A percentile compares a stretch with the other conserved stretches of the same genome.
phyloP scores from a whole-genome alignment of 129 eudicot genomes.

The Flaveria bidentis region DNA sequence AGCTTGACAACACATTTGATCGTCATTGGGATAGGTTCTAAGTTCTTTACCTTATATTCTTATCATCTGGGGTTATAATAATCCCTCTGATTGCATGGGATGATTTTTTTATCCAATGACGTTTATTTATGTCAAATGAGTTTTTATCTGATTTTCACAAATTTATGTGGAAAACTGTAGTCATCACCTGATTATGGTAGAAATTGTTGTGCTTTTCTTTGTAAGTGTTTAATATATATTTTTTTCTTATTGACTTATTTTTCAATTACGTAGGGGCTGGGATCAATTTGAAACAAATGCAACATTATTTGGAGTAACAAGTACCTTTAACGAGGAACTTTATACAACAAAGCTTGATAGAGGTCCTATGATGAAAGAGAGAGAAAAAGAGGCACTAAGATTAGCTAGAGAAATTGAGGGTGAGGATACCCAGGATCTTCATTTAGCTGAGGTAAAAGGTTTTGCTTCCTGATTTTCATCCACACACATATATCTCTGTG shows the following conservation, averaged over 20 bases:
- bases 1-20: constrained; percentile 80
- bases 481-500: too few species aligned
- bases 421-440: too few species aligned
- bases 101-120: not conserved
- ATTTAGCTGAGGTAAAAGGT: too few species aligned
- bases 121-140: too few species aligned
- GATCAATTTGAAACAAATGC: constrained; percentile 88
- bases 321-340: constrained; percentile 84
- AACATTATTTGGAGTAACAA: constrained; percentile 82
- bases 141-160: not conserved
- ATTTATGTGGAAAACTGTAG: not conserved
- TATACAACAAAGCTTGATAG: too few species aligned
- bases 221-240: not conserved
- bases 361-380: too few species aligned
- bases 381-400: too few species aligned
- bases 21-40: constrained; percentile 72
- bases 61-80: not conserved
- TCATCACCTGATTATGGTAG: constrained; percentile 5
- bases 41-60: not conserved
- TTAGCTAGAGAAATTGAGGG: too few species aligned
- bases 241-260: constrained; percentile 13
- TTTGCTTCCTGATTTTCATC: too few species aligned
- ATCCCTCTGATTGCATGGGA: not conserved
- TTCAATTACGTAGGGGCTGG: constrained; percentile 64
- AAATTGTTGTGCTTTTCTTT: not conserved